Percentiles rank a stretch among this genome's conserved stretches.
Evolutionary conservation across 371 early-diverging fungal genomes (phyloP).

Genomic region (Haplosporangium sp.): DNA sequence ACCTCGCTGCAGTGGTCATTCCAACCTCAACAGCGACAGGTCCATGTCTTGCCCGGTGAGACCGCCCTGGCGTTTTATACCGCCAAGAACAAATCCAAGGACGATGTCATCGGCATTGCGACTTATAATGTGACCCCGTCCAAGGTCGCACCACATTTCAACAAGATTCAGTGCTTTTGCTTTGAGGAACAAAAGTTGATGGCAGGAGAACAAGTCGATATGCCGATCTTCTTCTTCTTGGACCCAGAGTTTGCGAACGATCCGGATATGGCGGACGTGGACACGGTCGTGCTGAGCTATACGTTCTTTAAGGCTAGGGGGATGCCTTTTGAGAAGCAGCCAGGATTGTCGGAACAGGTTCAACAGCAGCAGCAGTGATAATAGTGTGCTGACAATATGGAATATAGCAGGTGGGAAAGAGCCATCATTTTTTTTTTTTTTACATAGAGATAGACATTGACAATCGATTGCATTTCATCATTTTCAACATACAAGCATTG

Average conservation of each 20-base stretch:
- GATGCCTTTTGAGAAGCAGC: slow-evolving; percentile 56
- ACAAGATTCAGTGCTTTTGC: slow-evolving; percentile 99
- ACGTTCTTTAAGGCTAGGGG: slow-evolving; percentile 88
- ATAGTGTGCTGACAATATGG: neutral
- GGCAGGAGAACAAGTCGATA: slow-evolving; percentile 95
- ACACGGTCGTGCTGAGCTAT: slow-evolving; percentile 92
- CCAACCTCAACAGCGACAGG: slow-evolving; percentile 86
- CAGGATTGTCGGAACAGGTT: slow-evolving; percentile 27
- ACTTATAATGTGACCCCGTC: slow-evolving; percentile 97
- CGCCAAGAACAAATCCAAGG: slow-evolving; percentile 91
- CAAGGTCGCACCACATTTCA: slow-evolving; percentile 93
- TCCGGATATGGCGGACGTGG: slow-evolving; percentile 94
- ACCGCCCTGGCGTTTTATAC: slow-evolving; percentile 97
- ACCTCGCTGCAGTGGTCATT: slow-evolving; percentile 92
- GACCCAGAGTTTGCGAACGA: slow-evolving; percentile 97
- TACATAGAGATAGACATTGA: too few relatives aligned
- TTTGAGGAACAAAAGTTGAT: slow-evolving; percentile 97
- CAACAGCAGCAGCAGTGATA: slow-evolving; percentile 5
- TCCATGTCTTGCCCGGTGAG: slow-evolving; percentile 94
- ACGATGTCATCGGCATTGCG: slow-evolving; percentile 95
- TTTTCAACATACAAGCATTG: too few relatives aligned
- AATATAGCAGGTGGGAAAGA: too few relatives aligned
- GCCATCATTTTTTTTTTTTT: too few relatives aligned
- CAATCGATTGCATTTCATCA: too few relatives aligned
- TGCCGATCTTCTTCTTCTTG: slow-evolving; percentile 99